Conservation (phyloP, 2,329 filamentous ascomycete genomes). For the Grosmannia serpens region DNA sequence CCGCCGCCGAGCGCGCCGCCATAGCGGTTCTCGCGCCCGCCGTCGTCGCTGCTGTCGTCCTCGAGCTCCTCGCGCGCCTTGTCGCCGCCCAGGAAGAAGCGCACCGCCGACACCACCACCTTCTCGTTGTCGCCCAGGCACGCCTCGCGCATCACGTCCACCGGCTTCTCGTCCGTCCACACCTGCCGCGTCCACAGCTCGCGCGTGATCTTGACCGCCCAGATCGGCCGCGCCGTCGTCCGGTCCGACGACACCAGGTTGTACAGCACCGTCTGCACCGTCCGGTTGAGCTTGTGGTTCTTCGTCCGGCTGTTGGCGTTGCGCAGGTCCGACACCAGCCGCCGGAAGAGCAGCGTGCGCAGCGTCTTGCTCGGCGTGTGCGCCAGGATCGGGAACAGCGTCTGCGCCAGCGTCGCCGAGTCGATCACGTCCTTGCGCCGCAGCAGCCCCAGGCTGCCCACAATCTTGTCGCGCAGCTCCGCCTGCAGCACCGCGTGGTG, state of each 20-base stretch:
- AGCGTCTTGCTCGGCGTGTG: conserved; percentile 81
- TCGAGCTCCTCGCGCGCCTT: conserved; percentile 90
- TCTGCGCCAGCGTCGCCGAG: conserved; percentile 62
- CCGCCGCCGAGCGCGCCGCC: conserved; percentile 11
- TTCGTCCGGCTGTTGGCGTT: conserved; percentile 76
- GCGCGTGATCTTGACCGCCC: conserved; percentile 90
- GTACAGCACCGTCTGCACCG: conserved; percentile 85
- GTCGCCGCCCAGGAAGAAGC: conserved; percentile 93
- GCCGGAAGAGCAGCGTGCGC: conserved; percentile 69
- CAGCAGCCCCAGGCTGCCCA: conserved; percentile 77
- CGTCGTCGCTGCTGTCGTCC: conserved; percentile 78
- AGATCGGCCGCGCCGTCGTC: conserved; percentile 74
- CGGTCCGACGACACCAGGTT: conserved; percentile 83
- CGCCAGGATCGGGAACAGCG: conserved; percentile 89
- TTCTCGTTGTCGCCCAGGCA: conserved; percentile 85
- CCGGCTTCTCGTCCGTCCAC: conserved; percentile 82
- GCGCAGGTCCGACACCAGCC: conserved; percentile 84
- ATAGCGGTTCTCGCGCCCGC: conserved; percentile 24
- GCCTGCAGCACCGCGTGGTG: conserved; percentile 76
- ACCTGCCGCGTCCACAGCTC: conserved; percentile 95
- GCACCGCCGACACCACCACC: conserved; percentile 73
- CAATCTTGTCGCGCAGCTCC: conserved; percentile 87
- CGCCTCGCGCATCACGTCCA: conserved; percentile 97
- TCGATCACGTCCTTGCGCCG: conserved; percentile 88
- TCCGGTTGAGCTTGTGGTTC: conserved; percentile 88